Evolutionary conservation across 768 basidiomycete species (phyloP).

Genomic region (Boletus rubescentipes): DNA sequence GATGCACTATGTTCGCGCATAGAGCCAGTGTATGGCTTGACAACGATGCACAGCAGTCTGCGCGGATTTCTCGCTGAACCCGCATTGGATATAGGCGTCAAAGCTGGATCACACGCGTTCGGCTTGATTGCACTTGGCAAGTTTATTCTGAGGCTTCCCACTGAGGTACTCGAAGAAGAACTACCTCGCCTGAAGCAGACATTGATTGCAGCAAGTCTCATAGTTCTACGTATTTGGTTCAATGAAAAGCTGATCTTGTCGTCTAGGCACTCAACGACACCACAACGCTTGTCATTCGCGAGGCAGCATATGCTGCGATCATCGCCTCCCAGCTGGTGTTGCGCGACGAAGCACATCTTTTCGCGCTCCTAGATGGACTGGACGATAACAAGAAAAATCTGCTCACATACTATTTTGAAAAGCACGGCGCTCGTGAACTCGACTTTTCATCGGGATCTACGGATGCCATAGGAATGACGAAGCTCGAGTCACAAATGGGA

Average conservation of each 20-base stretch:
- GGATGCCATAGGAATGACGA: slow-evolving; percentile 52
- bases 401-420: slow-evolving; percentile 86
- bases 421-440: slow-evolving; percentile 69
- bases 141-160: slow-evolving; percentile 76
- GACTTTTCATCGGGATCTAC: slow-evolving; percentile 35
- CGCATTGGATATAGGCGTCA: slow-evolving; percentile 51
- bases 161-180: slow-evolving; percentile 86
- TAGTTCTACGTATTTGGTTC: background rate
- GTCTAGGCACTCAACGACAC: slow-evolving; percentile 69
- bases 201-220: slow-evolving; percentile 58
- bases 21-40: slow-evolving; percentile 83
- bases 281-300: slow-evolving; percentile 74
- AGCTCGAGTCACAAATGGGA: slow-evolving; percentile 77
- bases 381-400: slow-evolving; percentile 92
- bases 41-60: slow-evolving; percentile 75
- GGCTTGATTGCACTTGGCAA: slow-evolving; percentile 82
- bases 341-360: slow-evolving; percentile 80
- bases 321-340: slow-evolving; percentile 83
- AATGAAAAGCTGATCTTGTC: background rate
- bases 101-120: slow-evolving; percentile 72
- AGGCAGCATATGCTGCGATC: slow-evolving; percentile 79
- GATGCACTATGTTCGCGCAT: slow-evolving; percentile 69
- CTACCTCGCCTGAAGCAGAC: slow-evolving; percentile 73
- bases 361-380: slow-evolving; percentile 74
- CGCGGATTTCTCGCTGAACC: slow-evolving; percentile 60